These are phyloP conservation scores for Corymbia calophylla DNA, from an alignment of 441 rosid species.

Conservation along the genomic window DNA sequence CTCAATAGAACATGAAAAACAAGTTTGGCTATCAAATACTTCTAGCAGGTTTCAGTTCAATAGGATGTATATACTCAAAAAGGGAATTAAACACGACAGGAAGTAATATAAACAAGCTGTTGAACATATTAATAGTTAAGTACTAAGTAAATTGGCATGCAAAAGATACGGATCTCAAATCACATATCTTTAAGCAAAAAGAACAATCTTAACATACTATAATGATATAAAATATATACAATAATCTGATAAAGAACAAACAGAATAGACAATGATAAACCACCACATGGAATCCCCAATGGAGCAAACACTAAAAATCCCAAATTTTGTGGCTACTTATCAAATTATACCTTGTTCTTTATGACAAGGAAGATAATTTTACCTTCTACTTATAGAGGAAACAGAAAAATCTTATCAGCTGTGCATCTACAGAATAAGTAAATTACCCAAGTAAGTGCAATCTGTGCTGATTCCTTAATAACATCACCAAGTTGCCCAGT, in stretches of 20 bases:
- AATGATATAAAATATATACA: background rate
- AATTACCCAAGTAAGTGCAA: constrained; percentile 98
- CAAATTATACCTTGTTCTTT: background rate
- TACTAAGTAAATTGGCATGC: background rate
- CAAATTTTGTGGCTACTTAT: background rate
- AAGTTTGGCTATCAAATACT: background rate
- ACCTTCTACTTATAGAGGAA: background rate
- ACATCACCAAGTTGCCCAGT: constrained; percentile 99
- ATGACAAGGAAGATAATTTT: background rate
- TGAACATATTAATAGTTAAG: background rate
- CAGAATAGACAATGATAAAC: background rate
- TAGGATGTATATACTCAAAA: background rate
- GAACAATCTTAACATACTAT: background rate
- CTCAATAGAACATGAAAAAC: background rate
- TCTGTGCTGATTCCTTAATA: constrained; percentile 95
- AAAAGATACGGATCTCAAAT: background rate
- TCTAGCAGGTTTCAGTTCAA: background rate
- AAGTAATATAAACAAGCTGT: background rate
- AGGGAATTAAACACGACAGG: background rate
- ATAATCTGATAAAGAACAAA: background rate
- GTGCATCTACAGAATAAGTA: background rate
- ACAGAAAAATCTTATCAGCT: background rate
- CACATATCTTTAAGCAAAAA: background rate
- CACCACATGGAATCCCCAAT: background rate
- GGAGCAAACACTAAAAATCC: background rate